Evolutionary conservation across 2,329 filamentous ascomycete genomes (phyloP).

Genomic region (Cyclaneusma minus): DNA sequence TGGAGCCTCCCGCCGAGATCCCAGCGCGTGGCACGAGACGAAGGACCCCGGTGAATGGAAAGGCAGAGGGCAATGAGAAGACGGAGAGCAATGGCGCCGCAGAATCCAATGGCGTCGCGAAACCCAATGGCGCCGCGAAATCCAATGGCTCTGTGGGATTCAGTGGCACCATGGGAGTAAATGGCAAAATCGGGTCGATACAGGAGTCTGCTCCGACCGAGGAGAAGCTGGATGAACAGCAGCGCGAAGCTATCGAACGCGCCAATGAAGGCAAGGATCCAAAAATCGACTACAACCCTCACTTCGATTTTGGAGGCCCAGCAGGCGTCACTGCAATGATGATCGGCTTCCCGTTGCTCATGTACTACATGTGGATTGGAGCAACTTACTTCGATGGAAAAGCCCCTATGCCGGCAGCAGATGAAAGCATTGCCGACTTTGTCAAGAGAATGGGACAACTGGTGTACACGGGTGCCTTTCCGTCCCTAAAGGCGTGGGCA

Average conservation of each 20-base stretch:
- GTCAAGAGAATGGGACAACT: conserved; percentile 52
- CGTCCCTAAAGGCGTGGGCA: conserved; percentile 65
- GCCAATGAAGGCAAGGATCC: conserved; percentile 44
- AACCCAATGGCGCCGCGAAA: conserved; percentile 2
- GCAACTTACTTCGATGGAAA: conserved; percentile 83
- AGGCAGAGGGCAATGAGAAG: conserved; percentile 6
- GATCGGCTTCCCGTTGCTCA: conserved; percentile 81
- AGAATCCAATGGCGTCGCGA: conserved; percentile 4
- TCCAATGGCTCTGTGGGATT: conserved; percentile 2
- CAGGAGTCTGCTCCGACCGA: conserved; percentile 4
- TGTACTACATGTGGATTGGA: conserved; percentile 99
- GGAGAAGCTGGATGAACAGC: conserved; percentile 3
- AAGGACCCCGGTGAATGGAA: conserved; percentile 10
- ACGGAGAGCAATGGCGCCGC: conserved; percentile 5
- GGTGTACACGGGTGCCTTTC: conserved; percentile 73
- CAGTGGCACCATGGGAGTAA: conserved; percentile 2
- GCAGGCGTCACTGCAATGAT: conserved; percentile 72
- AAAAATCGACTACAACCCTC: conserved; percentile 45
- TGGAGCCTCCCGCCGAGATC: conserved; percentile 7
- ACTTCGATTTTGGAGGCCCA: conserved; percentile 77
- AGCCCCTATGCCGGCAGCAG: conserved; percentile 50
- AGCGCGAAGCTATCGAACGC: conserved; percentile 28
- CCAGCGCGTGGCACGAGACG: conserved; percentile 6
- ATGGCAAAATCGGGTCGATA: conserved; percentile 4
- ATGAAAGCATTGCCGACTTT: conserved; percentile 58